Evolutionary conservation across 1,284 basidiomycete species (phyloP).

Genomic region (Ustilago xerochloae): DNA sequence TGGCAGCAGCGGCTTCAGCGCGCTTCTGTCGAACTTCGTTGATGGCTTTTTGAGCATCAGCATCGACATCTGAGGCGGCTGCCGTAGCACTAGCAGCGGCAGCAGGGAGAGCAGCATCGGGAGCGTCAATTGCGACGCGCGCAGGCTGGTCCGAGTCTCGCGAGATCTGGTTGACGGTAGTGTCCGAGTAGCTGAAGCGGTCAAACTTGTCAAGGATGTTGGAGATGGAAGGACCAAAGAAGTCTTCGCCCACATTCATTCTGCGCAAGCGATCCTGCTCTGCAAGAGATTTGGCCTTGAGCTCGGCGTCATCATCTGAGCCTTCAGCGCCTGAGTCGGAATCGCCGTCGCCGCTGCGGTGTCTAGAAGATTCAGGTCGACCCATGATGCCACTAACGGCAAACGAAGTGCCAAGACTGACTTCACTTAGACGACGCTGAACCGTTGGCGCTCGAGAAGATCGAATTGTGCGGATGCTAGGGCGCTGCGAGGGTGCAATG

Average conservation of each 20-base stretch:
- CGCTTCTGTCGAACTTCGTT: conserved; percentile 54
- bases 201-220: conserved; percentile 54
- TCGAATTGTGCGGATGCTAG: conserved; percentile 22
- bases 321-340: conserved; percentile 46
- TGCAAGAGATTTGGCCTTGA: conserved; percentile 48
- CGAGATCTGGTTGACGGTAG: conserved; percentile 35
- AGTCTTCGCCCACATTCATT: conserved; percentile 65
- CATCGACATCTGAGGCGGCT: background rate
- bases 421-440: conserved; percentile 50
- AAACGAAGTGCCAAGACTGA: conserved; percentile 59
- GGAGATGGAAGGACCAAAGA: conserved; percentile 57
- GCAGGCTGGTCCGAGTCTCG: conserved; percentile 7
- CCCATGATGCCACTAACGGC: conserved; percentile 52
- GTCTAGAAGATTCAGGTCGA: conserved; percentile 11
- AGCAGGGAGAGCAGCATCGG: background rate
- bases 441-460: conserved; percentile 43
- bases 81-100: background rate
- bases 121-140: background rate
- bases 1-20: conserved; percentile 27
- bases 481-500: conserved; percentile 27
- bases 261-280: conserved; percentile 60
- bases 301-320: conserved; percentile 55
- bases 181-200: conserved; percentile 41
- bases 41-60: conserved; percentile 47
- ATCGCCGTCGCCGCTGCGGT: conserved; percentile 36